Base-by-base conservation (phyloP, 495 filamentous ascomycete genomes). In the Penicillium coprophilum region DNA sequence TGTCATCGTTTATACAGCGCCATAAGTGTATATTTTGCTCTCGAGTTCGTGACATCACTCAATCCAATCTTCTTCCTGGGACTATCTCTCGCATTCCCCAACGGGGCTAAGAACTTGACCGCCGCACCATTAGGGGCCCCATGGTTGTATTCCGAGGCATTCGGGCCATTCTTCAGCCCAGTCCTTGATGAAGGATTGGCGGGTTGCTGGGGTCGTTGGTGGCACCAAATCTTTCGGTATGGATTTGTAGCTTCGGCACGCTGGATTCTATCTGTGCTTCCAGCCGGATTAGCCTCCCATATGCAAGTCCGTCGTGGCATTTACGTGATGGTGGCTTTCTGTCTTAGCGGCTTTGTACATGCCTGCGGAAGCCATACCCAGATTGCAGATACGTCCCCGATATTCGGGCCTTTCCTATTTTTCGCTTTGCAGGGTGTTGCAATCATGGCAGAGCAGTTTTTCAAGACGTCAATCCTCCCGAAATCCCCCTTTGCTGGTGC, bases 161-260 rank as follows among this genome's bases (percentile, higher is more conserved):
- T 82, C 62, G 91, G 90, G 13, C 75, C 80, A 1, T 71, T 75
- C 43, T 73, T 81, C 55, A 55, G 55, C 3, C 65, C 74, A 9
- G 73, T 93, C 6, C 64, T 87, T 4, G 80, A 88, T 50, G 71
- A 84, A 44, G 90, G 91, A 0, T 71, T 96, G 1, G 75, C 80
- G 8, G 91, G 91, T 28, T 83, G 86, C 61, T 96, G 91, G 91
- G 83, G 87, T 40, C 79, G 75, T 15, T 95, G 87, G 86, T 96
- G 91, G 91, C 91, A 96, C 69, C 91, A 96, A 67, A 81, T 86
- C 2, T 94, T 96, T 72, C 85, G 90, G 3, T 78, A 82, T 34
- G 87, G 78, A 0, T 93, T 96, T 65, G 71, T 80, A 6, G 78
- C 80, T 2, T 81, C 86, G 0, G 69, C 77, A 0, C 65, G 69